phyloP scores from a whole-genome alignment of 2,329 filamentous ascomycete genomes.

The Pyrenophora graminea region DNA sequence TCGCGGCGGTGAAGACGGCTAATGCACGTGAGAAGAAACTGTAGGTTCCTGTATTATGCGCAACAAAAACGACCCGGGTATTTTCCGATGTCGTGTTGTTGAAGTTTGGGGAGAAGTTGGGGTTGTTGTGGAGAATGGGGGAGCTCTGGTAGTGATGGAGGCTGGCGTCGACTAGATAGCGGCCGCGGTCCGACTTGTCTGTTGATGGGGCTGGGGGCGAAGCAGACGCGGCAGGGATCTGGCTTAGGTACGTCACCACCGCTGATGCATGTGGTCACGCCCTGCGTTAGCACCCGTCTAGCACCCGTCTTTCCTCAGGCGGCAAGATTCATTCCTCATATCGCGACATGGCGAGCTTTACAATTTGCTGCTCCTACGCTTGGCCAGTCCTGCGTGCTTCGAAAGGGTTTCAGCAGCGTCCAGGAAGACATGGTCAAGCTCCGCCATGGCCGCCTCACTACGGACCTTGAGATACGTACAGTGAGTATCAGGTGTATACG shows the following conservation, averaged over 20 bases:
- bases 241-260: constrained; percentile 2
- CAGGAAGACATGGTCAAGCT: no score
- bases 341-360: no score
- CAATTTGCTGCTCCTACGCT: no score
- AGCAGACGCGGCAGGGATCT: background rate
- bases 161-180: constrained; percentile 10
- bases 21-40: background rate
- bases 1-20: constrained; percentile 19
- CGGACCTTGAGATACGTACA: no score
- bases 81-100: background rate
- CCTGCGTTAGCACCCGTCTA: constrained; percentile 2
- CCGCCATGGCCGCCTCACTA: no score
- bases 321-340: background rate
- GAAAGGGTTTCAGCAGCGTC: no score
- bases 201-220: constrained; percentile 3
- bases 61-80: background rate
- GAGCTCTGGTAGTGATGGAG: constrained; percentile 13
- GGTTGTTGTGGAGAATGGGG: constrained; percentile 3
- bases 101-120: constrained; percentile 2
- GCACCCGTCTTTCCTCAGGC: background rate
- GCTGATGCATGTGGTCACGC: constrained; percentile 10
- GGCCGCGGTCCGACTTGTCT: background rate
- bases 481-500: no score
- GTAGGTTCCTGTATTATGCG: background rate
- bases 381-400: no score